A percentile compares a stretch with the other conserved stretches of the same genome.
Evolutionary conservation across 2,329 filamentous ascomycete genomes (phyloP).

Genomic region (Cadophora luteo-olivacea): DNA sequence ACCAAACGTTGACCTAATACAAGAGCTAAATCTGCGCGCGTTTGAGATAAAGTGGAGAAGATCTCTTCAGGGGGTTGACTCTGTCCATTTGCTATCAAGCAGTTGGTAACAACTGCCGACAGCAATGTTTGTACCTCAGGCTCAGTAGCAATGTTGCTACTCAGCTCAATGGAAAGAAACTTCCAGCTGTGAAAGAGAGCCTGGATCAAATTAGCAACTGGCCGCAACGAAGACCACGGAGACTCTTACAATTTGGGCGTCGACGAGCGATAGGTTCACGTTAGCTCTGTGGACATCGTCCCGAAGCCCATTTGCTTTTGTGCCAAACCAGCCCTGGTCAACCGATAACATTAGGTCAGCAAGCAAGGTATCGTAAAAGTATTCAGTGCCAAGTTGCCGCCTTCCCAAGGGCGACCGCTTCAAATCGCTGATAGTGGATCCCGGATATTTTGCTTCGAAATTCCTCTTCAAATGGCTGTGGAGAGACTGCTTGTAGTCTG

Average conservation of each 20-base stretch:
- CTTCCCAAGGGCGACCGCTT: conserved; percentile 75
- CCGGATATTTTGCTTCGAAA: conserved; percentile 77
- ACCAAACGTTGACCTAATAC: conserved; percentile 82
- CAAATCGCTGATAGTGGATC: conserved; percentile 77
- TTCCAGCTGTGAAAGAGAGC: conserved; percentile 90
- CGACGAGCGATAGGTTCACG: conserved; percentile 87
- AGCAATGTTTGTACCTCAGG: conserved; percentile 38
- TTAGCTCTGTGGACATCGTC: conserved; percentile 88
- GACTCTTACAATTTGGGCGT: conserved; percentile 79
- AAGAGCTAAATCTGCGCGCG: conserved; percentile 81
- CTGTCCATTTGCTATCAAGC: conserved; percentile 78
- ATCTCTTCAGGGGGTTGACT: conserved; percentile 77
- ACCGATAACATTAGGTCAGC: conserved; percentile 78
- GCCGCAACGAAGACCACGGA: not conserved
- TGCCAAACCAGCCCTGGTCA: conserved; percentile 79
- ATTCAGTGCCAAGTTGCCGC: conserved; percentile 73
- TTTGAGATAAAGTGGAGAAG: conserved; percentile 79
- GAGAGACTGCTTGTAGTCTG: conserved; percentile 84
- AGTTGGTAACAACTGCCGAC: conserved; percentile 76
- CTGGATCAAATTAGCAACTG: conserved; percentile 51
- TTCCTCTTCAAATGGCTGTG: conserved; percentile 88
- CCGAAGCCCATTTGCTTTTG: conserved; percentile 73
- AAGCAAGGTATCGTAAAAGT: conserved; percentile 83
- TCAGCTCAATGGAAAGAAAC: conserved; percentile 83
- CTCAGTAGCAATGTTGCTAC: conserved; percentile 53